Evolutionary conservation across 2,329 filamentous ascomycete species (phyloP).

Genomic region (Ceratocystis papillata): DNA sequence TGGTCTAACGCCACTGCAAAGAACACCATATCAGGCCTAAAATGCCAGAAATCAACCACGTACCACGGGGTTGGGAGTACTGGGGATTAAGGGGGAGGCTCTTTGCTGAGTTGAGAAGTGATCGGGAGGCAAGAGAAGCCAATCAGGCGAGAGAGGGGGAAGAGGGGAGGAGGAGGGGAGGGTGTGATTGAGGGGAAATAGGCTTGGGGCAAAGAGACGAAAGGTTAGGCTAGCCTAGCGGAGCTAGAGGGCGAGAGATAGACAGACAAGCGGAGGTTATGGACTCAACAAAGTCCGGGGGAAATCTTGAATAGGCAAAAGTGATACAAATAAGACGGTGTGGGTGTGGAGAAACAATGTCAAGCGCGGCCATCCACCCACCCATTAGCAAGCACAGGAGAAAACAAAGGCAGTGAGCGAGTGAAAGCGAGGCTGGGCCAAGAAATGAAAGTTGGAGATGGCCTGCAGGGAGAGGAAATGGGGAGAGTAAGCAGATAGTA

Average conservation of each 20-base stretch:
- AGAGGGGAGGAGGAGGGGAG: not conserved
- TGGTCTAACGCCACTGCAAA: not conserved
- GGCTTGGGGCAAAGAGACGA: not conserved
- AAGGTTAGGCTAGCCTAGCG: not conserved
- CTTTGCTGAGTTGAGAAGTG: not conserved
- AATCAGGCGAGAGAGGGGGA: not conserved
- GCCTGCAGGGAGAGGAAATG: not conserved
- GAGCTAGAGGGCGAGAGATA: too few relatives aligned
- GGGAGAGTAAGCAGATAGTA: not conserved
- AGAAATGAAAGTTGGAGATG: not conserved
- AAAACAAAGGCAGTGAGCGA: not conserved
- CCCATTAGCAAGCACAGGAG: not conserved
- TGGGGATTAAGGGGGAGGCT: conserved; percentile 11
- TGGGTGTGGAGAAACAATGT: not conserved
- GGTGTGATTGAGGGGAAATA: conserved; percentile 8
- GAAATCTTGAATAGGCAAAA: conserved; percentile 2
- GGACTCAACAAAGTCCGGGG: not conserved
- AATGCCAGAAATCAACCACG: not conserved
- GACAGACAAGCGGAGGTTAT: too few relatives aligned
- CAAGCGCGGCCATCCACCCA: not conserved
- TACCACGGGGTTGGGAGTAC: not conserved
- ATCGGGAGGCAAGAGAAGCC: not conserved
- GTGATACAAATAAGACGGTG: not conserved
- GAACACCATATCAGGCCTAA: not conserved
- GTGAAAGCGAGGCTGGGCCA: not conserved